Base-by-base conservation (phyloP, 371 early-diverging fungal genomes). In the Modicella reniformis region DNA sequence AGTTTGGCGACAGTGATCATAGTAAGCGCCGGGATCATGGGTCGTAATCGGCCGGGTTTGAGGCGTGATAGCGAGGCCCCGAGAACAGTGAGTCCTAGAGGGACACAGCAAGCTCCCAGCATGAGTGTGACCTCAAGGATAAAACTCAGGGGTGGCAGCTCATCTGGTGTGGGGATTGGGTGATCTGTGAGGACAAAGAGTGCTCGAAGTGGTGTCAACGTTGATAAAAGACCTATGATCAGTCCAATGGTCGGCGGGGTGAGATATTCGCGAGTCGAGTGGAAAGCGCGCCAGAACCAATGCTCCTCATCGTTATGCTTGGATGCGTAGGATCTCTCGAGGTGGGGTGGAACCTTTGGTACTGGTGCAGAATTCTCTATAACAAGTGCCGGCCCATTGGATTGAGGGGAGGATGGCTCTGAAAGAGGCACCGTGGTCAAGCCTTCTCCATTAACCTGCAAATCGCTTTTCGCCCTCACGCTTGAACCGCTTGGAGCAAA, bases 51-150 rank as follows among this genome's bases (percentile, higher is more conserved):
- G 2, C 79, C 75, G 17, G 83, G 58, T n/a, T 75, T 69, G 4
- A 86, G 74, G 0, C 82, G 66, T n/a, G 87, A 85, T 37, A 89
- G 73, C 3, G 87, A 85, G 1, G 86, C 84, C 1, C 90, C 90
- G 3, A 88, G 67, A 44, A 86, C 85, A 3, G 85, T 73, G 25
- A 89, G 41, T 0, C 84, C 84, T 1, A 87, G 28, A 0, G 90
- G 87, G 9, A 87, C 85, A 26, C 83, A 87, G 50, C 81, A 81
- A 0, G 56, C 81, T 8, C 87, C 87, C 32, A 89, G 56, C 72
- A 84, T 82, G 1, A 70, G 21, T 1, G 82, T 63, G 23, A 81
- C 70, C 33, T 86, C 84, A 56, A 75, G 83, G 25, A 86, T 61
- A 57, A 87, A 84, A 15, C 68, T 65, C 48, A 88, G 68, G 2